Evolutionary conservation across 2,329 filamentous ascomycete species (phyloP), one percentile per base, ranked within the genome.

Genomic region (Amauroascus verrucosus): DNA sequence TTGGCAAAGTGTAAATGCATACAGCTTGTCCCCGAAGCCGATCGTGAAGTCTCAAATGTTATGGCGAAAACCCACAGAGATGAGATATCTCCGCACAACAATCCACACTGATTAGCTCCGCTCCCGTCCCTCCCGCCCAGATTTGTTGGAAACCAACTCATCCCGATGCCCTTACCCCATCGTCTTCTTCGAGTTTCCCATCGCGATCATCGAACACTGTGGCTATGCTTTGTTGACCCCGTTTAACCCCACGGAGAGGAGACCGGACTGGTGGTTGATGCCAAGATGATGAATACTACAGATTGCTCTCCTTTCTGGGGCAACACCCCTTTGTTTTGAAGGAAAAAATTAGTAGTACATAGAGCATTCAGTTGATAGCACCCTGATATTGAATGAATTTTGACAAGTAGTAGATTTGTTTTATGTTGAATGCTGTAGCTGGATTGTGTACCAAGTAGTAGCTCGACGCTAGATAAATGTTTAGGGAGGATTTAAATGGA

Each of bases 1-100:
- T 96, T 76, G 75, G 74, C 61, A 75, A 79, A 70, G 67, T 73
- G 60, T 65, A 65, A 62, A 63, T 51, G 50, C 18, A 24, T 18
- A 41, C 16, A 20, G 24, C 11, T 30, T 3, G 6, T 11, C 16
- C 11, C 48, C 28, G 13, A 35, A 37, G 14, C 32, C 20, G 33
- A 13, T 35, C 33, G 14, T 18, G 26, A 46, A 26, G 43, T 38
- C 38, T 35, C 30, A 45, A 7, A 13, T 18, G 26, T 16, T 11
- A 38, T 20, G 45, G 18, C 22, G 37, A n/a, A 51, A 43, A 32
- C 16, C 37, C 13, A 22, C 37, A 24, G 38, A 43, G 33, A 52
- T 38, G 20, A 32, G 16, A 14, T 38, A 46, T 22, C 51, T 35
- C 35, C 24, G 1, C 11, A 22, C 33, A 32, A 32, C 33, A 22